Conservation (phyloP, 2,329 filamentous ascomycete species). For the Lizonia empirigonia region DNA sequence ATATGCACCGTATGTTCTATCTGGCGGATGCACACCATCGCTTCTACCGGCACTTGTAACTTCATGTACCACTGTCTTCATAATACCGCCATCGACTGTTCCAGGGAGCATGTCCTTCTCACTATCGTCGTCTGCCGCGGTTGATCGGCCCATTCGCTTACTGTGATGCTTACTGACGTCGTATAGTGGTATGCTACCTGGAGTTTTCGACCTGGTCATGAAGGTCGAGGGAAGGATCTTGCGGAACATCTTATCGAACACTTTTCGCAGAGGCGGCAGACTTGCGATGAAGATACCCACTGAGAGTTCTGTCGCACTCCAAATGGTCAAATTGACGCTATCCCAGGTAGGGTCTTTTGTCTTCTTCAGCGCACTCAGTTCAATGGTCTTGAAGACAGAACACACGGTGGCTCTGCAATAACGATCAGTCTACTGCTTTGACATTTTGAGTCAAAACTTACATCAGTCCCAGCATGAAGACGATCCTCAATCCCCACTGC, state of each 20-base stretch:
- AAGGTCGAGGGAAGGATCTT: slow-evolving; percentile 25
- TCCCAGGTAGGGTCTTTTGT: slow-evolving; percentile 34
- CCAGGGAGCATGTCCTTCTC: slow-evolving; percentile 27
- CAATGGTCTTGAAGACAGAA: slow-evolving; percentile 34
- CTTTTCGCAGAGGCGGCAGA: slow-evolving; percentile 34
- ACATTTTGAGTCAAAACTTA: slow-evolving; percentile 13
- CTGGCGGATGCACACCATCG: neutral
- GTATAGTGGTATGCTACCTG: slow-evolving; percentile 23
- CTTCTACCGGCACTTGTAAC: slow-evolving; percentile 20
- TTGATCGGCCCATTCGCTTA: slow-evolving; percentile 18
- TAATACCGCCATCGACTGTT: slow-evolving; percentile 18
- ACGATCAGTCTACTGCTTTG: neutral
- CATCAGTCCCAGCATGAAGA: slow-evolving; percentile 37
- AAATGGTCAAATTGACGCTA: slow-evolving; percentile 32
- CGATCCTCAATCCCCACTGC: slow-evolving; percentile 32
- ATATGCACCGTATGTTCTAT: slow-evolving; percentile 6
- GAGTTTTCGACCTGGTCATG: slow-evolving; percentile 15
- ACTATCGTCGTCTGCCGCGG: slow-evolving; percentile 26
- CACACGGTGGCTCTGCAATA: slow-evolving; percentile 26
- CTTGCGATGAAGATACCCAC: slow-evolving; percentile 33
- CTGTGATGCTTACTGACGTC: slow-evolving; percentile 19
- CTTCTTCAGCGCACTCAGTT: slow-evolving; percentile 26
- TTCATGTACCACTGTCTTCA: slow-evolving; percentile 30
- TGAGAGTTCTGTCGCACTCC: slow-evolving; percentile 30
- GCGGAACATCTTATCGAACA: slow-evolving; percentile 30